These are phyloP conservation scores for Capsella rubella DNA, from an alignment of 441 rosid genomes.

Conservation along the genomic window DNA sequence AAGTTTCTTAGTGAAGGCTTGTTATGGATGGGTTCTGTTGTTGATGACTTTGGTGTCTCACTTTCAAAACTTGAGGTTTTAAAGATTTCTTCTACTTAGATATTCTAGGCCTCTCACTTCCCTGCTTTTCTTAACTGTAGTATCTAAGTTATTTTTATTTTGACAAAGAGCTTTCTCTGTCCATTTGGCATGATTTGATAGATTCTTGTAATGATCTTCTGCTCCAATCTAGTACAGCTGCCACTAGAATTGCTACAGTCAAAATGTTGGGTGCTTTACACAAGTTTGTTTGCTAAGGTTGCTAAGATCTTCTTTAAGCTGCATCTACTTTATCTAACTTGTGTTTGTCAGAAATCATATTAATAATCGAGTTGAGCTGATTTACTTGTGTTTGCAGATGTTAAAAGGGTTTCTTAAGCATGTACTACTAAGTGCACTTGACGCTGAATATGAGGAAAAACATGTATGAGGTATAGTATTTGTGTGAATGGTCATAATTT, in stretches of 20 bases:
- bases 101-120: background rate
- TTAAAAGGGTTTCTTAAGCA: no score
- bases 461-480: no score
- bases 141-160: background rate
- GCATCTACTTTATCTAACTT: no score
- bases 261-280: background rate
- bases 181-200: background rate
- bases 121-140: background rate
- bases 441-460: no score
- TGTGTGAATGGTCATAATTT: no score
- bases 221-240: background rate
- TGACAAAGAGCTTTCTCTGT: no score
- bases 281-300: background rate
- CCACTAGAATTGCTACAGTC: background rate
- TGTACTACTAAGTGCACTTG: no score
- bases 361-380: no score
- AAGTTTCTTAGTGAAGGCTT: slow-evolving; percentile 99
- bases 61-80: slow-evolving; percentile 92
- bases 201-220: background rate
- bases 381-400: no score
- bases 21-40: slow-evolving; percentile 92
- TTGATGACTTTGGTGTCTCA: slow-evolving; percentile 95
- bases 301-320: no score
- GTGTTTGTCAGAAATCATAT: no score
- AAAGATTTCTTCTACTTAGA: slow-evolving; percentile 11